Percentiles rank a stretch among this genome's conserved stretches.
These are phyloP conservation scores for Phytophthora ramorum DNA, from an alignment of 352 stramenopile genomes.

Conservation along the genomic window DNA sequence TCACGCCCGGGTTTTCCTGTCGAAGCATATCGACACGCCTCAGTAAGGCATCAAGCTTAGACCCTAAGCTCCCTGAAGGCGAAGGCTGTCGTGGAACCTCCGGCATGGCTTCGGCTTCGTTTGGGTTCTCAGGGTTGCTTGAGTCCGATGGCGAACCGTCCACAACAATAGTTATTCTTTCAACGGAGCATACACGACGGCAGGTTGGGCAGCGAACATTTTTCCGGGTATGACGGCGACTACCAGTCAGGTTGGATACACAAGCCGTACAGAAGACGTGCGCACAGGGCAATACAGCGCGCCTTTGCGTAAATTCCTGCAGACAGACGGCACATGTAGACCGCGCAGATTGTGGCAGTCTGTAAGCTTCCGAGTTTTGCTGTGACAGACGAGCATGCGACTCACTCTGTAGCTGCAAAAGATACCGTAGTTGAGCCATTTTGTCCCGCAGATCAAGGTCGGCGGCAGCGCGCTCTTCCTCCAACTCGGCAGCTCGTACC, in stretches of 20 bases:
- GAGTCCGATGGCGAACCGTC: conserved; percentile 12
- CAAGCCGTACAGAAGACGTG: conserved; percentile 83
- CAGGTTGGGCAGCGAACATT: conserved; percentile 69
- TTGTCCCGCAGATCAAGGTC: conserved; percentile 56
- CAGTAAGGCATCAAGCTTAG: conserved; percentile 76
- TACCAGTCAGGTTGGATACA: conserved; percentile 44
- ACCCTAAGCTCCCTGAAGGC: conserved; percentile 50
- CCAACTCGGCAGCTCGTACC: conserved; percentile 40
- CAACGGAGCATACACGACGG: conserved; percentile 36
- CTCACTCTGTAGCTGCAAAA: conserved; percentile 56
- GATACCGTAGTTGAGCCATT: conserved; percentile 66
- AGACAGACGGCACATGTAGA: conserved; percentile 82
- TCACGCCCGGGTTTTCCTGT: conserved; percentile 66
- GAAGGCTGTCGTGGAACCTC: not conserved
- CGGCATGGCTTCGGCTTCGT: conserved; percentile 1
- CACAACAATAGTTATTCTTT: conserved; percentile 34
- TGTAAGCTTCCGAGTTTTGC: not conserved
- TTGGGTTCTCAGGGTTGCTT: conserved; percentile 4
- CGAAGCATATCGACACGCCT: conserved; percentile 55
- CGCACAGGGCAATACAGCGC: conserved; percentile 85
- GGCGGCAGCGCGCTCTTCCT: conserved; percentile 51
- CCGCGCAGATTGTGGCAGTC: conserved; percentile 14
- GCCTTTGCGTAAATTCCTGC: conserved; percentile 61
- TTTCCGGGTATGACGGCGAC: conserved; percentile 18
- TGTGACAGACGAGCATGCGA: conserved; percentile 2